These are phyloP conservation scores for Pestalotiopsis fici DNA, from an alignment of 2,329 filamentous ascomycete species.

Conservation along the genomic window DNA sequence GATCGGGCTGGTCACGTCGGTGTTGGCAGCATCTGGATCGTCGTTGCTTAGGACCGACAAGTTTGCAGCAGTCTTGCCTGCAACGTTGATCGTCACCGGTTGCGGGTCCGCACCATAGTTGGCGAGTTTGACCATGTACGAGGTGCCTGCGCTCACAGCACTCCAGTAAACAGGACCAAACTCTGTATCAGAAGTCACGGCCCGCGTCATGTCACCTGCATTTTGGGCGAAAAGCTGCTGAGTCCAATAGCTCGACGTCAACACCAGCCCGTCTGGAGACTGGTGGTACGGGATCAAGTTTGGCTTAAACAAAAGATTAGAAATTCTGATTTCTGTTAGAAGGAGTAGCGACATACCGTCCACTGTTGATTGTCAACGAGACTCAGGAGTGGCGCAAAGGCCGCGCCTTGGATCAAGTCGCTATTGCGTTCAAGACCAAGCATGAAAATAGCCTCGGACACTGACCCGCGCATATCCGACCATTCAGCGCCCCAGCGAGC, in stretches of 20 bases:
- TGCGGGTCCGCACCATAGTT: background rate
- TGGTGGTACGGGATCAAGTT: background rate
- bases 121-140: background rate
- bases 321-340: background rate
- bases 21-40: background rate
- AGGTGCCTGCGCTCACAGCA: background rate
- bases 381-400: background rate
- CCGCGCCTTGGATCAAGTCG: background rate
- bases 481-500: background rate
- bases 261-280: background rate
- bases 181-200: background rate
- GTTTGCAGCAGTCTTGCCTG: background rate
- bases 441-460: background rate
- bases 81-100: background rate
- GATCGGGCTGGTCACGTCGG: background rate
- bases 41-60: background rate
- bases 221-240: background rate
- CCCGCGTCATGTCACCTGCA: background rate
- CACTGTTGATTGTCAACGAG: background rate
- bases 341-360: background rate
- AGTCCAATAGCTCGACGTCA: background rate
- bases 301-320: background rate
- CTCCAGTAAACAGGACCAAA: background rate
- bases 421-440: background rate
- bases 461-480: background rate